phyloP scores from a whole-genome alignment of 2,329 filamentous ascomycete genomes.

The Colletotrichum sublineola region DNA sequence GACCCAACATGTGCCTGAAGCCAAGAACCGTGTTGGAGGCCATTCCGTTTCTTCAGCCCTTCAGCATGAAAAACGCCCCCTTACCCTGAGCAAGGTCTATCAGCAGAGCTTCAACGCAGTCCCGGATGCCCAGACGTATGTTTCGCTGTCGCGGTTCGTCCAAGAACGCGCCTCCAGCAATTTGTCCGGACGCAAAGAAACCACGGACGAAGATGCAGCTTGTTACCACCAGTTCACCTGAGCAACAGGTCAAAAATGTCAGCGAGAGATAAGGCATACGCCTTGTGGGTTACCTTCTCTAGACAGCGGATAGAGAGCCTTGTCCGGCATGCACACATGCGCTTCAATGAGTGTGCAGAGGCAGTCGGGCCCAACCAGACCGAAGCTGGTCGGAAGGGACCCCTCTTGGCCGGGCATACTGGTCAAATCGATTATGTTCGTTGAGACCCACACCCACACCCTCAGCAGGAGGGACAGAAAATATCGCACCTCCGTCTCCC shows the following conservation, averaged over 20 bases:
- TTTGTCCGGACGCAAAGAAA: constrained; percentile 18
- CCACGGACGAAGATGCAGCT: constrained; percentile 16
- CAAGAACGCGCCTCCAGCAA: constrained; percentile 25
- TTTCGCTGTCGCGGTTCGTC: constrained; percentile 16
- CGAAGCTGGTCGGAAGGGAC: constrained; percentile 35
- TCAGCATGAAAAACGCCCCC: constrained; percentile 29
- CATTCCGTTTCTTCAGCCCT: constrained; percentile 34
- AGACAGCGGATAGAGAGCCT: constrained; percentile 26
- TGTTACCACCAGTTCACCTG: constrained; percentile 9
- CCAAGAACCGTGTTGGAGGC: constrained; percentile 32
- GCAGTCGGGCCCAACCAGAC: constrained; percentile 41
- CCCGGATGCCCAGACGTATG: constrained; percentile 10
- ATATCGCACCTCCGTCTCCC: constrained; percentile 40
- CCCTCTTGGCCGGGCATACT: constrained; percentile 35
- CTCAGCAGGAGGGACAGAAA: constrained; percentile 40
- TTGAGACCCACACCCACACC: constrained; percentile 34
- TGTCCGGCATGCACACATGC: constrained; percentile 27
- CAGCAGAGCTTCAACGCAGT: constrained; percentile 33
- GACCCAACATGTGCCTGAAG: constrained; percentile 31
- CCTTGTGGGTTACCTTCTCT: constrained; percentile 34
- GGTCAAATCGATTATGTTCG: constrained; percentile 39
- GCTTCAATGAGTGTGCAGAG: constrained; percentile 36
- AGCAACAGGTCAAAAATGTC: constrained; percentile 2
- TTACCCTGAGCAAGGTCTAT: constrained; percentile 28
- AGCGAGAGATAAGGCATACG: constrained; percentile 33